Evolutionary conservation across 2,329 filamentous ascomycete species (phyloP), one percentile per base, ranked within the genome.

Genomic region (Alternaria incomplexa): DNA sequence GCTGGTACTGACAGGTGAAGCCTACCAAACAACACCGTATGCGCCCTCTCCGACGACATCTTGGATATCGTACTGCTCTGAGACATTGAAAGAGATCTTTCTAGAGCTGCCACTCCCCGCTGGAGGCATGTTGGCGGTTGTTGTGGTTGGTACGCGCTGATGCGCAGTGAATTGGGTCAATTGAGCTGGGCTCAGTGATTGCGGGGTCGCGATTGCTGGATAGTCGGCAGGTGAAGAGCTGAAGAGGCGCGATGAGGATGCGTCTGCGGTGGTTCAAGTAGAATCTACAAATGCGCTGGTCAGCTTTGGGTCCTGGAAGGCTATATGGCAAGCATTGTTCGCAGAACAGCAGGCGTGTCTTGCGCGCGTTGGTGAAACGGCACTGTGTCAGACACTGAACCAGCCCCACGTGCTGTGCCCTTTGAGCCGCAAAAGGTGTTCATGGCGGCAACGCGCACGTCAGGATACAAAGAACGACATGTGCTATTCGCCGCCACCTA

Each of bases 41-140:
- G 96, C 96, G 78, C 96, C 96, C 83, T 99, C 96, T 72, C 96
- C 96, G 64, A 99, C 96, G 52, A 99, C 96, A 90, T 99, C 96
- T 81, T 98, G 95, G 71, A 99, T 99, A 79, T 99, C 96, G 80
- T 99, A 99, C 82, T 99, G 96, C 82, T 99, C 96, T 77, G 94
- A 97, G 67, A 99, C 96, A 79, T 99, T 99, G 90, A 99, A 99
- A 60, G 94, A 98, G 81, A 99, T 99, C 88, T 98, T 99, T 80
- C 96, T 84, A 65, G 88, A 90, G 70, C 87, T 79, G 45, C 86
- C 78, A 83, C 84, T 73, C 65, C 76, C 74, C 68, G 79, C 71
- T 44, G 76, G 73, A 67, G 77, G 76, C 77, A 80, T 81, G 63
- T 50, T 75, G 73, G 66, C 67, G 70, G 61, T 28, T 67, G 66